Evolutionary conservation across 768 basidiomycete genomes (phyloP), one percentile per base, ranked within the genome.

Genomic region (Cytidiella melzeri): DNA sequence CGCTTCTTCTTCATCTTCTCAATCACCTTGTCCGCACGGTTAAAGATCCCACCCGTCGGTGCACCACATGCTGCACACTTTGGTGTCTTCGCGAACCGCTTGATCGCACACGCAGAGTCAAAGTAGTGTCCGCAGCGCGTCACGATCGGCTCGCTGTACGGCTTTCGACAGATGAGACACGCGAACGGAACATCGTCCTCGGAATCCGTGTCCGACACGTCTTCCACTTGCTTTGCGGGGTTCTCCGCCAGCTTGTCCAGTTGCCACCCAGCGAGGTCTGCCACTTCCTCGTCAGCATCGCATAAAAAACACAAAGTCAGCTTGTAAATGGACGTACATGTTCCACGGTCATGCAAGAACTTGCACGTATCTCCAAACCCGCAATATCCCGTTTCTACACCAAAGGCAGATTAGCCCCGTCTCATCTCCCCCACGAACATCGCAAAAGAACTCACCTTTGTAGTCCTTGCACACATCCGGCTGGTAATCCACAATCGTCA

Each of bases 391-490:
- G 96, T 99, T 72, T 98, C 95, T 95, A 51, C 21, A 37, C 24
- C 18, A 19, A 15, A 12, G 42, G 46, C 43, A 48, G 53, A 42
- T 45, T 15, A 51, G 37, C 28, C 19, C 39, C 23, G 45, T 4
- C 19, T n/a, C 11, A 20, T 42, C 25, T 47, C 7, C n/a, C 42
- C 5, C 20, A 25, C 34, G 21, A 37, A 45, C 11, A 12, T 2
- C 28, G 26, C 2, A 15, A 5, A 39, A 47, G 45, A 52, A 75
- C 84, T 49, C 54, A 91, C 92, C 92, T 82, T 96, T 97, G 69
- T 99, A 99, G 67, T 98, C 95, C 67, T 99, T 99, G 70, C 95
- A 99, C 15, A 99, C 95, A 61, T 98, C 95, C 2, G 95, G 95
- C 66, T 99, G 95, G 68, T 97, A 99, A 73, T 99, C 95, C 41